These are phyloP conservation scores for Pisolithus microcarpus DNA, from an alignment of 768 basidiomycete species.

Conservation along the genomic window DNA sequence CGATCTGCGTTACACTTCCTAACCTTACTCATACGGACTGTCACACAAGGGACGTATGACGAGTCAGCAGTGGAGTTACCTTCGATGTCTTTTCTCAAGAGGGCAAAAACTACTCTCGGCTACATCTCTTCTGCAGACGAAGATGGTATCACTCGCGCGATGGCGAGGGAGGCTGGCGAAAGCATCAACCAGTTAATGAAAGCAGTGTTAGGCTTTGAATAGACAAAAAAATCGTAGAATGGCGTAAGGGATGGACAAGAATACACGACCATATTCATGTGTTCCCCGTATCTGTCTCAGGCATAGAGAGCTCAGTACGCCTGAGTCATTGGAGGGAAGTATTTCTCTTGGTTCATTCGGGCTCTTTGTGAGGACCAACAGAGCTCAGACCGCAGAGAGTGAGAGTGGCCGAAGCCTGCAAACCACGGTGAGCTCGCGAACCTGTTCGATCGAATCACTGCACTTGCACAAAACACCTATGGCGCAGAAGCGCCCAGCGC, in stretches of 20 bases:
- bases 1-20: slow-evolving; percentile 86
- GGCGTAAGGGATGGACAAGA: neutral
- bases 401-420: slow-evolving; percentile 17
- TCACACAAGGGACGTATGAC: slow-evolving; percentile 46
- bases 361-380: slow-evolving; percentile 5
- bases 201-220: slow-evolving; percentile 32
- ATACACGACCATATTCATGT: slow-evolving; percentile 11
- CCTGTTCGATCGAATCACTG: slow-evolving; percentile 6
- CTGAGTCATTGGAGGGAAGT: slow-evolving; percentile 80
- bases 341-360: slow-evolving; percentile 47
- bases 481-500: slow-evolving; percentile 41
- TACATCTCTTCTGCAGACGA: slow-evolving; percentile 69
- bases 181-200: slow-evolving; percentile 43
- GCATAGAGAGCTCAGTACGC: slow-evolving; percentile 50
- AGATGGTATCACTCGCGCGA: slow-evolving; percentile 62
- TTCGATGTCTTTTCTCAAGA: slow-evolving; percentile 33
- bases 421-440: slow-evolving; percentile 23
- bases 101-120: slow-evolving; percentile 52
- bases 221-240: neutral
- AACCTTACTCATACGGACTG: slow-evolving; percentile 56
- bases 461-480: slow-evolving; percentile 7
- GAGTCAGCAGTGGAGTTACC: slow-evolving; percentile 8
- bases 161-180: slow-evolving; percentile 68
- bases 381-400: slow-evolving; percentile 16
- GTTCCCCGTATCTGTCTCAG: slow-evolving; percentile 94